Evolutionary conservation across 208 protist species (phyloP).

Genomic region (Crithidia bombi): DNA sequence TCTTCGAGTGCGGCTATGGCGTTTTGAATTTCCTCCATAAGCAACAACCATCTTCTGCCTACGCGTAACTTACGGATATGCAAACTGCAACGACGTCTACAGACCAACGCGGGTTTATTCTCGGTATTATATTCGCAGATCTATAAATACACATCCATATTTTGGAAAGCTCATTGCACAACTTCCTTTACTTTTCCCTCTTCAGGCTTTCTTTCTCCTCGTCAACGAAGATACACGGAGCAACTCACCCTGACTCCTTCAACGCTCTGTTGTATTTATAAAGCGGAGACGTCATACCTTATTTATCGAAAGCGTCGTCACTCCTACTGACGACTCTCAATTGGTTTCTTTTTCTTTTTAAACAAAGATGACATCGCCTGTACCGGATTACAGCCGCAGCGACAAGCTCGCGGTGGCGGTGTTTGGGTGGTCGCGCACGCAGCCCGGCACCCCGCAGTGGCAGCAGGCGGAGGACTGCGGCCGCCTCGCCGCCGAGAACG

Average conservation of each 20-base stretch:
- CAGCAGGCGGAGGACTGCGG: constrained; percentile 54
- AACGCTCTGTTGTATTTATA: too few species aligned
- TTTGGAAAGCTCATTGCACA: too few species aligned
- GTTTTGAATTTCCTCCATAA: neutral
- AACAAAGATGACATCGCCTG: constrained; percentile 21
- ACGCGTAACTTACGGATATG: too few species aligned
- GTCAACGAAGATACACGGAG: too few species aligned
- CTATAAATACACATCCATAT: neutral
- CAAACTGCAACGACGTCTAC: too few species aligned
- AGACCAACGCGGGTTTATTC: too few species aligned
- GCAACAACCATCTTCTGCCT: too few species aligned
- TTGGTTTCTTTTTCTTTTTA: neutral
- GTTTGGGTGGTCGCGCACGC: constrained; percentile 72
- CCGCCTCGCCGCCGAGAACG: constrained; percentile 40
- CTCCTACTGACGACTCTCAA: neutral
- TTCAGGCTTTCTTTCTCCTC: too few species aligned
- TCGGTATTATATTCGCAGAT: neutral
- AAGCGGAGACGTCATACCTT: too few species aligned
- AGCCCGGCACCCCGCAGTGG: constrained; percentile 47
- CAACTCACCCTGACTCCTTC: too few species aligned
- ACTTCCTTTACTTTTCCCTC: too few species aligned
- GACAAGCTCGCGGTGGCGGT: constrained; percentile 49
- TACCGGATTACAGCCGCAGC: constrained; percentile 48
- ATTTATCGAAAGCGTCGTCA: too few species aligned
- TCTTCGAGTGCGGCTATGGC: neutral